Percentiles rank a stretch among this genome's conserved stretches.
Conservation (phyloP, 176 grass and related monocot species). For the Hyparrhenia diplandra region DNA sequence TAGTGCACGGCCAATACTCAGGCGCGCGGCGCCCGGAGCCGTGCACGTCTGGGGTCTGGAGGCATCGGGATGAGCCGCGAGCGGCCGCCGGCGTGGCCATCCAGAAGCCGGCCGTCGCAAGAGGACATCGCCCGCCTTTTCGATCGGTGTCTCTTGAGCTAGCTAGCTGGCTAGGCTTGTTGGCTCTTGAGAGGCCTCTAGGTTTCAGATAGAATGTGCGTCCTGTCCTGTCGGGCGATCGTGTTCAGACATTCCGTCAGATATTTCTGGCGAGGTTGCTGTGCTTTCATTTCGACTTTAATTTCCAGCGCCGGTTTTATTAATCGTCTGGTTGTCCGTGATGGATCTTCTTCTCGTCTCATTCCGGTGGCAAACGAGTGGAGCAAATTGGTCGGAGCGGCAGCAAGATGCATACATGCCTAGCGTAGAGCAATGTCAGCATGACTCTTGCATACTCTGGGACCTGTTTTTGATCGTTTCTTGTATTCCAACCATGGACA, state of each 20-base stretch:
- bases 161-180: background rate
- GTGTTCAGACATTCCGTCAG: constrained; percentile 5
- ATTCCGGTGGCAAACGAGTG: background rate
- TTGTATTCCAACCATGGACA: too few relatives aligned
- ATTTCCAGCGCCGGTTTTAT: background rate
- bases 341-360: background rate
- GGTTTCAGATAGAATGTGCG: background rate
- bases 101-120: background rate
- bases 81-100: background rate
- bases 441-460: background rate
- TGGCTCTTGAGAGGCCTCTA: constrained; percentile 19
- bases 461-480: background rate
- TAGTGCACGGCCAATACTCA: background rate
- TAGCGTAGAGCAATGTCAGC: background rate
- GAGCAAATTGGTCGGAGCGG: background rate
- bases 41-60: background rate
- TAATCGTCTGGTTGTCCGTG: too few relatives aligned
- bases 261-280: constrained; percentile 3
- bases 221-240: constrained; percentile 5
- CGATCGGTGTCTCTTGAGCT: background rate
- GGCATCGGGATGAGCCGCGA: background rate
- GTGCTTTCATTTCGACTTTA: too few relatives aligned
- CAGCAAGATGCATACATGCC: too few relatives aligned
- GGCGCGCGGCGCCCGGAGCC: background rate
- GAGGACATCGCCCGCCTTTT: constrained; percentile 20